phyloP scores from a whole-genome alignment of 768 basidiomycete genomes.

The Mrakia frigida region DNA sequence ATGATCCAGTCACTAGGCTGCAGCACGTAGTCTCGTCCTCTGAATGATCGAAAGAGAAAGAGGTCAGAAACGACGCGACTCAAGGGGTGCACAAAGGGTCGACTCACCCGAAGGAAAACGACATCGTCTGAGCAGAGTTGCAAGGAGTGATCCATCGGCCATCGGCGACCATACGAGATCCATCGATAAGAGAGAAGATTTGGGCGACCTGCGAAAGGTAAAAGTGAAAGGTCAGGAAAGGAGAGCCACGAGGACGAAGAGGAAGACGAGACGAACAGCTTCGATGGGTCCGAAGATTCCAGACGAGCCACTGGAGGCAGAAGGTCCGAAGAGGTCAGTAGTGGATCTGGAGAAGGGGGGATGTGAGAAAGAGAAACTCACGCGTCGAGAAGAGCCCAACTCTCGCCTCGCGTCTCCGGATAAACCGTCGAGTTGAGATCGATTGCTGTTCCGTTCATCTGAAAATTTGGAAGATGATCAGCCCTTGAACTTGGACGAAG shows the following conservation, averaged over 20 bases:
- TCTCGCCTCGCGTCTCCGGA: constrained; percentile 31
- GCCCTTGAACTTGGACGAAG: background rate
- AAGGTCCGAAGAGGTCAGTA: background rate
- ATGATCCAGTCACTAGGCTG: constrained; percentile 43
- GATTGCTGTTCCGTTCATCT: constrained; percentile 40
- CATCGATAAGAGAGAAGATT: constrained; percentile 38
- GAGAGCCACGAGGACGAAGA: background rate
- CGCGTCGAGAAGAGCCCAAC: constrained; percentile 40
- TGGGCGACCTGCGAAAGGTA: constrained; percentile 31
- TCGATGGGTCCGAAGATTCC: constrained; percentile 41
- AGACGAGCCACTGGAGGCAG: constrained; percentile 35
- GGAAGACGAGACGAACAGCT: constrained; percentile 27
- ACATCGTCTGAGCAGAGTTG: constrained; percentile 39
- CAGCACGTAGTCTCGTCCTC: constrained; percentile 31
- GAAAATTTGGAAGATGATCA: background rate
- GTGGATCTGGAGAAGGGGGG: background rate
- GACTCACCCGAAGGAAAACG: constrained; percentile 41
- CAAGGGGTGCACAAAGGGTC: constrained; percentile 10
- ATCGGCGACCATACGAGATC: constrained; percentile 38
- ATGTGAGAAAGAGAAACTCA: background rate
- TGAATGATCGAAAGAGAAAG: background rate
- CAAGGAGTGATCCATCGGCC: constrained; percentile 42
- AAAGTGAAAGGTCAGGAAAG: background rate
- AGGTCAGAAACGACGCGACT: constrained; percentile 2
- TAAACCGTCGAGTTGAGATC: constrained; percentile 37